Evolutionary conservation across 352 stramenopile genomes (phyloP), one percentile per base, ranked within the genome.

Genomic region (Globisporangium nagaii): DNA sequence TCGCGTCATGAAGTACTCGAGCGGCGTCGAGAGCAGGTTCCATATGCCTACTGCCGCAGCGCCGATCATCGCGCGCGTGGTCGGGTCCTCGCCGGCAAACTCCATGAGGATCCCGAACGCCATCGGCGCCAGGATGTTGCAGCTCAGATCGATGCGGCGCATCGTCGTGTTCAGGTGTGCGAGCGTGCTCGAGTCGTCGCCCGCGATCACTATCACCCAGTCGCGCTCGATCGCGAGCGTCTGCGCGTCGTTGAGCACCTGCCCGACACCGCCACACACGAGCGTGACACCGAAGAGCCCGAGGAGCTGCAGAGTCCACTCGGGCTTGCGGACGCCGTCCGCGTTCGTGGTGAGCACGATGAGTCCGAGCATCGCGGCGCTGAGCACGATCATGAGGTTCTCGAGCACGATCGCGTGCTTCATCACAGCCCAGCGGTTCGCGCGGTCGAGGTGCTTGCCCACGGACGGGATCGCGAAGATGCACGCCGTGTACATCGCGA

Each of bases 171-270:
- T 96, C 8, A 91, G 53, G 13, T 74, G 55, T 1, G 73, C 78
- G 3, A 96, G 67, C n/a, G 40, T 52, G 3, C 58, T 53, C 0
- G 72, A 79, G 35, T 88, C 66, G 2, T 65, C 60, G 1, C 66
- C 70, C 5, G 82, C 65, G 24, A 95, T 73, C 1, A 94, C 81
- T 17, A 94, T 83, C 20, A 95, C 82, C 86, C 86, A 96, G 55
- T 96, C 86, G 25, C 84, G 80, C 53, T 96, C 82, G 30, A 96
- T 71, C 3, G 76, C 84, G 7, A 93, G 53, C 8, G 83, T 90
- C 58, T 89, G 75, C 11, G 81, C 80, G 34, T 88, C 75, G 47
- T 87, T 90, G 4, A 90, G 73, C 25, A 92, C 68, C 50, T 91
- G 79, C 4, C 82, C 82, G 25, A 88, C 48, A 27, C 79, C 80